Evolutionary conservation across 2,329 filamentous ascomycete genomes (phyloP).

Genomic region (Ophiostoma australiae): DNA sequence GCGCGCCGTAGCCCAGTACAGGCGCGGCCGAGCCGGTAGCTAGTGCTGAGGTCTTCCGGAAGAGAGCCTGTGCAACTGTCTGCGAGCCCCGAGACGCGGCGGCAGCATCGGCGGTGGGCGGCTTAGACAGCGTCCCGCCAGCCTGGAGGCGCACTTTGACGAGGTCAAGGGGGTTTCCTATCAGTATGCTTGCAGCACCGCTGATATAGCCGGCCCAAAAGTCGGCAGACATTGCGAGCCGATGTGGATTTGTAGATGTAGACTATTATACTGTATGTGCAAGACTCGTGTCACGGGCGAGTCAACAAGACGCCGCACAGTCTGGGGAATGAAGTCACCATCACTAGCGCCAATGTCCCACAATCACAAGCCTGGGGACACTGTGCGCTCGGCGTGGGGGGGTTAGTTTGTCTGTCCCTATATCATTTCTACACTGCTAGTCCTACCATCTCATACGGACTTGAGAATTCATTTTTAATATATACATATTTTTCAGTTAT

Average conservation of each 20-base stretch:
- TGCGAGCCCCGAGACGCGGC: conserved; percentile 45
- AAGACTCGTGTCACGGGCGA: not conserved
- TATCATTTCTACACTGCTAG: not conserved
- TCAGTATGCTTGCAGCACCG: conserved; percentile 77
- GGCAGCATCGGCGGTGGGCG: conserved; percentile 51
- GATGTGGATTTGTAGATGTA: too few relatives aligned
- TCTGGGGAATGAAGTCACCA: not conserved
- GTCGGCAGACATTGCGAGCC: conserved; percentile 66
- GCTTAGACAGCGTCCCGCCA: conserved; percentile 33
- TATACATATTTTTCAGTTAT: not conserved
- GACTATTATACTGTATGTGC: not conserved
- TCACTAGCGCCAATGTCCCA: not conserved
- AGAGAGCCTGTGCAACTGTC: conserved; percentile 13
- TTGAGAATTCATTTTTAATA: not conserved
- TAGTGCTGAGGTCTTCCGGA: conserved; percentile 32
- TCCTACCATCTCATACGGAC: not conserved
- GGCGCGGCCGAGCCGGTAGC: conserved; percentile 73
- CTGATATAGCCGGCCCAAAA: conserved; percentile 93
- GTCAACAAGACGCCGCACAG: not conserved
- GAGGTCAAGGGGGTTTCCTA: conserved; percentile 71
- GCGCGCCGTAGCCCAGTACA: conserved; percentile 80
- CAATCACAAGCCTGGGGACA: not conserved
- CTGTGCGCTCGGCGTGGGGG: not conserved
- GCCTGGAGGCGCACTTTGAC: conserved; percentile 80
- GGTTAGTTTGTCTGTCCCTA: too few relatives aligned